Conservation (phyloP, 176 grass and related monocot genomes). For the Zoysia japonica region DNA sequence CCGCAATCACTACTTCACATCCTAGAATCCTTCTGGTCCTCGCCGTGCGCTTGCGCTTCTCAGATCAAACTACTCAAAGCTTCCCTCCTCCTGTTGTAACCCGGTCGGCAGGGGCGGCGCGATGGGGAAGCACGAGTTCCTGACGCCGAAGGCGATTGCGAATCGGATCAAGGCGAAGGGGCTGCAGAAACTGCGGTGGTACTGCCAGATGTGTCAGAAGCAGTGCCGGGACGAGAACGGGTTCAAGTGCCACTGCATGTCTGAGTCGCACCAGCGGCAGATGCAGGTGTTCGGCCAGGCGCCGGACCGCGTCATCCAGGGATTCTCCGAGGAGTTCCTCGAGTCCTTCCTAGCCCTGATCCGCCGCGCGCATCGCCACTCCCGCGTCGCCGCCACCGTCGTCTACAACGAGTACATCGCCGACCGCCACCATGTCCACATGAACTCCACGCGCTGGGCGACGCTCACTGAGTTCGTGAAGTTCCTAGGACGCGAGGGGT, state of each 20-base stretch:
- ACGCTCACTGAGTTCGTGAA: conserved; percentile 87
- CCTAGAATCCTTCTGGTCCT: neutral
- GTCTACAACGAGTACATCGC: conserved; percentile 86
- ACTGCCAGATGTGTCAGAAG: conserved; percentile 99
- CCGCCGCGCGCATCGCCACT: conserved; percentile 78
- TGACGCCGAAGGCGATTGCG: conserved; percentile 85
- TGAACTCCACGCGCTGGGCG: conserved; percentile 81
- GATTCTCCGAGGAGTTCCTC: conserved; percentile 88
- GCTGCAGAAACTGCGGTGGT: conserved; percentile 92
- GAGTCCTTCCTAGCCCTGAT: conserved; percentile 55
- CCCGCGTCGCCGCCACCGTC: conserved; percentile 83
- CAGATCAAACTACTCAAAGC: neutral
- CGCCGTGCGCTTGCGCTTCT: neutral
- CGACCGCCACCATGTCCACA: conserved; percentile 75
- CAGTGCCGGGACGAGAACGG: conserved; percentile 91
- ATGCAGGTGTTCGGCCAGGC: conserved; percentile 94
- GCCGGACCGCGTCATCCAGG: conserved; percentile 60
- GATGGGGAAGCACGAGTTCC: conserved; percentile 89
- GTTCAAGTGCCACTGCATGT: conserved; percentile 97
- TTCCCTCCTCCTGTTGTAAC: too few species aligned
- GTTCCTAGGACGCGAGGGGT: conserved; percentile 62
- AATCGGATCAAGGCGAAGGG: conserved; percentile 95
- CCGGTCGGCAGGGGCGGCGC: neutral
- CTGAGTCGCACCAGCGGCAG: conserved; percentile 94
- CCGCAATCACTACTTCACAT: neutral